Percentiles rank a stretch among this genome's conserved stretches.
Conservation (phyloP, 805 yeast species). For the Cyberlindnera suaveolens region DNA sequence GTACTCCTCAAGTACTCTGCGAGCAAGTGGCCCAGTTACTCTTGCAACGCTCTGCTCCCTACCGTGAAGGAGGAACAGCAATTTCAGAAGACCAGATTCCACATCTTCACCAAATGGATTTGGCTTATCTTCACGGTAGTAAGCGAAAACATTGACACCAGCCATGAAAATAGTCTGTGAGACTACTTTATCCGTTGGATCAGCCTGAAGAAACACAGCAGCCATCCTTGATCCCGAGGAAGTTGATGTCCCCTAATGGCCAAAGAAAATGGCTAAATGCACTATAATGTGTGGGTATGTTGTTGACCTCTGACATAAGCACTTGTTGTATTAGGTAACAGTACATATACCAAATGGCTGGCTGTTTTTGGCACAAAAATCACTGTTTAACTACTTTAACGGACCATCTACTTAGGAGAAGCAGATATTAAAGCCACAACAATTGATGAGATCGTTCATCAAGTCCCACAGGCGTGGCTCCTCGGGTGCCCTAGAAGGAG, state of each 20-base stretch:
- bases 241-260: no score
- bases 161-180: constrained; percentile 1
- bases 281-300: no score
- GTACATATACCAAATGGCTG: no score
- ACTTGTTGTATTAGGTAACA: no score
- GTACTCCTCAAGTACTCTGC: constrained; percentile 3
- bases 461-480: constrained; percentile 32
- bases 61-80: constrained; percentile 9
- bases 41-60: neutral
- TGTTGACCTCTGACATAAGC: no score
- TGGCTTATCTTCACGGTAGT: constrained; percentile 2
- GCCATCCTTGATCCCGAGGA: no score
- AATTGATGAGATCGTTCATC: constrained; percentile 32
- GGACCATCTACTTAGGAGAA: neutral
- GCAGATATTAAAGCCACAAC: neutral
- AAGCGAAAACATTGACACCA: constrained; percentile 6
- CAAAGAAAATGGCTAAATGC: no score
- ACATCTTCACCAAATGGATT: constrained; percentile 1
- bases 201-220: no score
- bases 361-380: no score
- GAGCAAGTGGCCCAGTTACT: constrained; percentile 1
- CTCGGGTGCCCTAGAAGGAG: constrained; percentile 18
- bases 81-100: neutral
- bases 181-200: neutral
- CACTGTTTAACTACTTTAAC: no score